Base-by-base conservation (phyloP, 2,329 filamentous ascomycete genomes). In the Penicillium concentricum region DNA sequence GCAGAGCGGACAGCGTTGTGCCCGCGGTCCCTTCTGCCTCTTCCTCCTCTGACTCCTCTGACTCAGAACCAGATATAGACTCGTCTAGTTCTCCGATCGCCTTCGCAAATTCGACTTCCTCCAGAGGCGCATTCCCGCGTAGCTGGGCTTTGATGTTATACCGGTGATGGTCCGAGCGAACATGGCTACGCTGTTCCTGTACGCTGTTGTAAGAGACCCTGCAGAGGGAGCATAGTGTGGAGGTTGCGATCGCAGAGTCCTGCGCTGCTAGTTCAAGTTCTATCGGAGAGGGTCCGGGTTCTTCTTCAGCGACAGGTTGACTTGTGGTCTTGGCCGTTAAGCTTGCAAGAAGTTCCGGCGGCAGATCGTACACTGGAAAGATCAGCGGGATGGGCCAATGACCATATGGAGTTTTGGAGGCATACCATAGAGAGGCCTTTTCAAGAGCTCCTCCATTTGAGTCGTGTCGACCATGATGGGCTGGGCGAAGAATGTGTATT, bases 131-230 rank as follows among this genome's bases (percentile, higher is more conserved):
- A 56, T 82, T 81, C 0, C 90, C 90, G 45, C 91, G 86, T 55
- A 96, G 78, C 78, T 91, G 96, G 71, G 93, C 90, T 76, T 96
- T 97, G 59, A 97, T 77, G 72, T 99, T 99, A 77, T 97, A 99
- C 62, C 88, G 84, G 73, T 99, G 94, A 47, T 95, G 81, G 69
- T 99, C 94, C 10, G 93, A 96, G 67, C 90, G 89, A 56, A 91
- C 86, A 75, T 99, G 94, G 57, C 85, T 83, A 59, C 91, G 85
- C 71, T 97, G 93, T 60, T 97, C 93, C 59, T 86, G 81, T 8
- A 96, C 82, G 10, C 82, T 87, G 32, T 81, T 69, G 67, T 95
- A 96, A 5, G 82, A 79, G 37, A 92, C 81, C 38, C 82, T 80
- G 75, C 94, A 99, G 5, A 97, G 81, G 1, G 87, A 86, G 72